Base-by-base conservation (phyloP, 1,284 basidiomycete species). In the Serendipita sp. region DNA sequence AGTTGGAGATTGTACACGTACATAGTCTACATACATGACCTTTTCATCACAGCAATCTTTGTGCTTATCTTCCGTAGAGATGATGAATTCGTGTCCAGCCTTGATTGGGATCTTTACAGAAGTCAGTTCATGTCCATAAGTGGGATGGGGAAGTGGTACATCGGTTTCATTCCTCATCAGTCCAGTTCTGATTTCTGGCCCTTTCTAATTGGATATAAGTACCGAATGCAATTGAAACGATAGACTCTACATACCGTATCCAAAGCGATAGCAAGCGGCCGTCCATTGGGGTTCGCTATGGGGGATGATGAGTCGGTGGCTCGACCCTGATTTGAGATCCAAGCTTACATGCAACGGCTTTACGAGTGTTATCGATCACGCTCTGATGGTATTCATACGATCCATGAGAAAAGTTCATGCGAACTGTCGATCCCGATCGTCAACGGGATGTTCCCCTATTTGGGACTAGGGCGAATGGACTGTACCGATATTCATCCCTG, bases 361-460 rank as follows among this genome's bases (percentile, higher is more conserved):
- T 85, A 70, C 93, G 83, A 61, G 92, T 89, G 79, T 97, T 96
- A 79, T 97, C 91, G 72, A 98, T 92, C 67, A 97, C 93, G 68
- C 89, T 93, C 78, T 97, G 91, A 77, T 98, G 94, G 75, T 94
- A 96, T 71, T 93, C 91, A 75, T 98, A 94, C 64, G 87, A 88
- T 63, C 93, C 93, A 83, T 96, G 93, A 63, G 93, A 95, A 74
- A 95, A 95, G 81, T 97, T 96, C 93, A 96, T 96, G 75, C 93
- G 92, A 66, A 96, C 93, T 95, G 69, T 42, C 64, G 29, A 43
- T 47, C 38, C 32, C 43, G 50, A 58, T 42, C 43, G 64, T 62
- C 42, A 50, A 38, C 35, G 5, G 35, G 12, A 12, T 5, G 34
- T 12, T 42, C 41, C 60, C 17, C 10, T 2, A 4, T 22, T 12